Evolutionary conservation across 2,329 filamentous ascomycete genomes (phyloP), one percentile per base, ranked within the genome.

Genomic region (Neonectria punicea): DNA sequence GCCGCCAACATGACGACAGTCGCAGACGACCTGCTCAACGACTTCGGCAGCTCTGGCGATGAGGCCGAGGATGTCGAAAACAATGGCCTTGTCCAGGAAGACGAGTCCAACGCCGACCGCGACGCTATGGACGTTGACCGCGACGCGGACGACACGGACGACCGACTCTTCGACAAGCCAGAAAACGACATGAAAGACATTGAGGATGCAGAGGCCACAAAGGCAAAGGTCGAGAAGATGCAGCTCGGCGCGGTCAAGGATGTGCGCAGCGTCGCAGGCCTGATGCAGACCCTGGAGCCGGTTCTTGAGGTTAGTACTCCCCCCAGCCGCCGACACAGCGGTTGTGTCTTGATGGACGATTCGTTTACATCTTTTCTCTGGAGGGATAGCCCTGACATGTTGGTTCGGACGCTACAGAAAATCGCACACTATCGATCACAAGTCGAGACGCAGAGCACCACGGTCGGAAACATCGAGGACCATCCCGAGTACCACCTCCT

Each of bases 401-500:
- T 82, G 75, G 72, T 76, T 82, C 81, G 79, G 78, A 78, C 78
- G 75, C 76, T 76, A 67, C 83, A 96, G 92, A 93, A 93, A 91
- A 94, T 97, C 79, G 84, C 87, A 77, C 84, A 92, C 74, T 96
- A 90, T 80, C 89, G 93, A 81, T 88, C 87, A 46, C 85, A 93
- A 73, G 86, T 91, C 5, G 86, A 90, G 36, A 85, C 89, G 62
- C 87, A 86, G 66, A 88, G 86, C 32, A 87, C 85, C 22, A 87
- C 90, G 72, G 83, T 96, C 66, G 93, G 94, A 72, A 94, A 93
- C 60, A 90, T 97, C 74, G 94, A 97, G 80, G 93, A 97, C 75
- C 94, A 97, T 73, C 93, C 93, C 56, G 94, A 97, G 78, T 97
- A 97, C 80, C 90, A 93, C 78, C 88, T 97, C 39, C 82, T 97